A percentile compares a stretch with the other conserved stretches of the same genome.
phyloP scores from a whole-genome alignment of 1,284 basidiomycete species.

The Flammula alnicola region DNA sequence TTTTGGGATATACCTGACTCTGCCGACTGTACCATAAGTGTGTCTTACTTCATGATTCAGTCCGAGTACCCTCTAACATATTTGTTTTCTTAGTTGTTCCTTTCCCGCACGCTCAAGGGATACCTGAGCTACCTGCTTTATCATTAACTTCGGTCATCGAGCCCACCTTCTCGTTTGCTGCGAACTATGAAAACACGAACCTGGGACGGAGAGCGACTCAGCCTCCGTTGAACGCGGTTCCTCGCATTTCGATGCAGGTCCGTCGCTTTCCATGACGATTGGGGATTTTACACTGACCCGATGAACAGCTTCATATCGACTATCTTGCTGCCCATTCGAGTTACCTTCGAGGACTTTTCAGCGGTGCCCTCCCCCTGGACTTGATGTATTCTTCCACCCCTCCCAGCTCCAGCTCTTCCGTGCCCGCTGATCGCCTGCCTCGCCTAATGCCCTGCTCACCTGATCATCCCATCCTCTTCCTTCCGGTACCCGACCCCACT shows the following conservation, averaged over 20 bases:
- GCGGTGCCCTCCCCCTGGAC: constrained; percentile 64
- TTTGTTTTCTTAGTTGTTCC: constrained; percentile 51
- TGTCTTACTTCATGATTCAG: constrained; percentile 28
- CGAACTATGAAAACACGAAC: constrained; percentile 29
- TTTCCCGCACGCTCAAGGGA: constrained; percentile 43
- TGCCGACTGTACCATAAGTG: constrained; percentile 76
- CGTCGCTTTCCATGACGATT: constrained; percentile 25
- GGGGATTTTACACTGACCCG: constrained; percentile 18
- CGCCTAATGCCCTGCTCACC: constrained; percentile 64
- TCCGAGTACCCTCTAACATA: constrained; percentile 1
- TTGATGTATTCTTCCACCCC: constrained; percentile 47
- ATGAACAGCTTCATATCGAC: constrained; percentile 67
- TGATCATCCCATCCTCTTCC: constrained; percentile 66
- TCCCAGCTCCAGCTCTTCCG: constrained; percentile 33
- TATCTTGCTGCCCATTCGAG: constrained; percentile 75
- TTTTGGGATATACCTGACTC: constrained; percentile 76
- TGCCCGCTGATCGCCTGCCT: constrained; percentile 60
- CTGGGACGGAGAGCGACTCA: constrained; percentile 55
- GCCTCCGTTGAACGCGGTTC: constrained; percentile 52
- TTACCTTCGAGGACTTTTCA: constrained; percentile 69
- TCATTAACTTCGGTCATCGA: constrained; percentile 34
- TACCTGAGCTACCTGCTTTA: constrained; percentile 33
- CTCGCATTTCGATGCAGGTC: constrained; percentile 67
- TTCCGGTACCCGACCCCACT: constrained; percentile 77
- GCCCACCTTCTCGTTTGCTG: constrained; percentile 28